Evolutionary conservation across 306 rosid genomes (phyloP).

Genomic region (Cucurbita moschata): DNA sequence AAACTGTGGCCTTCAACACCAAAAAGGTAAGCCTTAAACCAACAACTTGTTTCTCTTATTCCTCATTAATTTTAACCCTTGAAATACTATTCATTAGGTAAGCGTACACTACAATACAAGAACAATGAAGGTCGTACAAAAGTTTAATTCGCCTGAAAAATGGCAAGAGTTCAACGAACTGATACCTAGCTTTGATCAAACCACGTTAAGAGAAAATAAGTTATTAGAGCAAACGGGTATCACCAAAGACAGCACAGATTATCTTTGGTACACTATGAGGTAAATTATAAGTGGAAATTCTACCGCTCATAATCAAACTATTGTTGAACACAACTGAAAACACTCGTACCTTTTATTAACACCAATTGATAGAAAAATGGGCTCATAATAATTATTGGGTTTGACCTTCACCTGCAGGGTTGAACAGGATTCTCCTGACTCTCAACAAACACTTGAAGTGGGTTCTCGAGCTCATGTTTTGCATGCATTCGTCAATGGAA

Average conservation of each 20-base stretch:
- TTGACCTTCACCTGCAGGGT: slow-evolving; percentile 11
- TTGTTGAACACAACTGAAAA: no score
- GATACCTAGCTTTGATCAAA: slow-evolving; percentile 15
- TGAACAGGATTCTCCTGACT: slow-evolving; percentile 15
- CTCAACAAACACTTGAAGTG: slow-evolving; percentile 29
- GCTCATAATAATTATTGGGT: no score
- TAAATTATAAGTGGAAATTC: background rate
- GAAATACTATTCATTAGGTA: slow-evolving; percentile 12
- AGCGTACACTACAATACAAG: slow-evolving; percentile 17
- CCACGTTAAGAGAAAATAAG: slow-evolving; percentile 1
- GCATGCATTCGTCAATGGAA: slow-evolving; percentile 60
- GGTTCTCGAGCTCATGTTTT: slow-evolving; percentile 47
- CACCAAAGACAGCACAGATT: slow-evolving; percentile 26
- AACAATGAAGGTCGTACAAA: slow-evolving; percentile 13
- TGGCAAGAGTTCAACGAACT: slow-evolving; percentile 25
- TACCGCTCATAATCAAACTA: background rate
- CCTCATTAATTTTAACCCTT: background rate
- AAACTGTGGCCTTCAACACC: slow-evolving; percentile 20
- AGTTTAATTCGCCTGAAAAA: slow-evolving; percentile 1
- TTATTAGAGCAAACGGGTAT: slow-evolving; percentile 21
- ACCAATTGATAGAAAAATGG: no score
- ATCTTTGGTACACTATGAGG: slow-evolving; percentile 41
- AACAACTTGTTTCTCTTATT: no score
- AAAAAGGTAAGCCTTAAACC: slow-evolving; percentile 10
- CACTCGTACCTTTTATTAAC: no score